A percentile compares a stretch with the other conserved stretches of the same genome.
Evolutionary conservation across 768 basidiomycete species (phyloP).

Genomic region (Boletus bicolor): DNA sequence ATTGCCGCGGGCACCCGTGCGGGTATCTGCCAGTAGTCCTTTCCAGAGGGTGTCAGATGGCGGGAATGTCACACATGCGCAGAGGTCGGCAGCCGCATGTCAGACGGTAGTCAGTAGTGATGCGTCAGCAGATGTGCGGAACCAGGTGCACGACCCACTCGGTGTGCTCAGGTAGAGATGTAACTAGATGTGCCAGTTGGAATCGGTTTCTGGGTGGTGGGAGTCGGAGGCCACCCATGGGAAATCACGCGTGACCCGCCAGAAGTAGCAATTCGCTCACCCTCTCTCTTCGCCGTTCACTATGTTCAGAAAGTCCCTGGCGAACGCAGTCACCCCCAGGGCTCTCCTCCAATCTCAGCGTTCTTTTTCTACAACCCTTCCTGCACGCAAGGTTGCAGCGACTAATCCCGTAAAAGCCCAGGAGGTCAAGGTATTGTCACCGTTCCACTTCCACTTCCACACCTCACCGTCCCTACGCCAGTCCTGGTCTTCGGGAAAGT

Average conservation of each 20-base stretch:
- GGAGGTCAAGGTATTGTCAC: slow-evolving; percentile 63
- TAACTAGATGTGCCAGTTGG: background rate
- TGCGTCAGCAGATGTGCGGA: slow-evolving; percentile 9
- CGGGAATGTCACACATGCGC: background rate
- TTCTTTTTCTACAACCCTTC: slow-evolving; percentile 64
- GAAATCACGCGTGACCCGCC: slow-evolving; percentile 24
- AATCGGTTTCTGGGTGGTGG: background rate
- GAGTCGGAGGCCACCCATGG: slow-evolving; percentile 12
- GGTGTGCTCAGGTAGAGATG: slow-evolving; percentile 26
- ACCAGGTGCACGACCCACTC: slow-evolving; percentile 26
- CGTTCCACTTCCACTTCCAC: slow-evolving; percentile 3
- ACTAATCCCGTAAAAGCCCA: slow-evolving; percentile 77
- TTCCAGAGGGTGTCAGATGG: slow-evolving; percentile 25
- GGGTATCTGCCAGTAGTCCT: slow-evolving; percentile 29
- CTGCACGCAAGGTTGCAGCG: slow-evolving; percentile 58
- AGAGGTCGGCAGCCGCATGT: background rate
- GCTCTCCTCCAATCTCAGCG: slow-evolving; percentile 49
- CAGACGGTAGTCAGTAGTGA: slow-evolving; percentile 2
- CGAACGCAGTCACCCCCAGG: slow-evolving; percentile 32
- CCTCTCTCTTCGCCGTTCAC: slow-evolving; percentile 18
- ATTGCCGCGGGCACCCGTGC: slow-evolving; percentile 22
- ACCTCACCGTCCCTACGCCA: slow-evolving; percentile 27
- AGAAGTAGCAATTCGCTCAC: slow-evolving; percentile 1
- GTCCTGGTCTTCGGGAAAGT: slow-evolving; percentile 83
- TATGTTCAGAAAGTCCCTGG: slow-evolving; percentile 68